Evolutionary conservation across 2,329 filamentous ascomycete species (phyloP).

Genomic region (Penicillium sp.): DNA sequence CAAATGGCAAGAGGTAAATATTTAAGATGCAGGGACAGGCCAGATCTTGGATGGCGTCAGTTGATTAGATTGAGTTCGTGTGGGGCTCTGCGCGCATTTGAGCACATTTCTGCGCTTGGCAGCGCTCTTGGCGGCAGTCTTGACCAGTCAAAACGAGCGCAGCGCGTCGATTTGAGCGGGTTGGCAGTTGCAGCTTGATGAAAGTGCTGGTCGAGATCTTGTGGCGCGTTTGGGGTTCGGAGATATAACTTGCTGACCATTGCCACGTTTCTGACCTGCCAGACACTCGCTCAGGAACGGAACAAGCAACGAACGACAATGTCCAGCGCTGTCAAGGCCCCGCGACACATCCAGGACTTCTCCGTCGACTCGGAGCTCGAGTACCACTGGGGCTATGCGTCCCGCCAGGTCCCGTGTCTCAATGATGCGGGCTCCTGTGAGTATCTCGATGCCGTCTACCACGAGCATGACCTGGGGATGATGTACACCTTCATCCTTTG

Average conservation of each 20-base stretch:
- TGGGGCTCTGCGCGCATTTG: slow-evolving; percentile 15
- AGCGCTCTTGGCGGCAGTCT: background rate
- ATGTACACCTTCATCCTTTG: slow-evolving; percentile 63
- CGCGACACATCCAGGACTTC: slow-evolving; percentile 54
- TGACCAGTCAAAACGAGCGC: too few species aligned
- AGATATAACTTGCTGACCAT: background rate
- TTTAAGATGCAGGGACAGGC: background rate
- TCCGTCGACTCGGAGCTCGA: slow-evolving; percentile 45
- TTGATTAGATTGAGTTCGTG: background rate
- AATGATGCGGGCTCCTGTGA: slow-evolving; percentile 63
- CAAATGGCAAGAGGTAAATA: background rate
- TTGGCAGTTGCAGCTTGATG: background rate
- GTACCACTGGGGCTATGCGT: slow-evolving; percentile 63
- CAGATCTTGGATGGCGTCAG: background rate
- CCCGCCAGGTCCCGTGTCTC: slow-evolving; percentile 60
- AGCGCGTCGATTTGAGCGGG: background rate
- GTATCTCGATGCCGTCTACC: slow-evolving; percentile 63
- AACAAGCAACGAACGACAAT: background rate
- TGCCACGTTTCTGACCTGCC: background rate
- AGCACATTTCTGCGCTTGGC: slow-evolving; percentile 18
- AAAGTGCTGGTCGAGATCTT: background rate
- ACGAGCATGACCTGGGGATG: slow-evolving; percentile 59
- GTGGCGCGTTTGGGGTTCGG: background rate
- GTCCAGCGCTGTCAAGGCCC: background rate
- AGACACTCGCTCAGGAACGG: background rate